Evolutionary conservation across 352 stramenopile species (phyloP).

Genomic region (Globisporangium orthogonon): DNA sequence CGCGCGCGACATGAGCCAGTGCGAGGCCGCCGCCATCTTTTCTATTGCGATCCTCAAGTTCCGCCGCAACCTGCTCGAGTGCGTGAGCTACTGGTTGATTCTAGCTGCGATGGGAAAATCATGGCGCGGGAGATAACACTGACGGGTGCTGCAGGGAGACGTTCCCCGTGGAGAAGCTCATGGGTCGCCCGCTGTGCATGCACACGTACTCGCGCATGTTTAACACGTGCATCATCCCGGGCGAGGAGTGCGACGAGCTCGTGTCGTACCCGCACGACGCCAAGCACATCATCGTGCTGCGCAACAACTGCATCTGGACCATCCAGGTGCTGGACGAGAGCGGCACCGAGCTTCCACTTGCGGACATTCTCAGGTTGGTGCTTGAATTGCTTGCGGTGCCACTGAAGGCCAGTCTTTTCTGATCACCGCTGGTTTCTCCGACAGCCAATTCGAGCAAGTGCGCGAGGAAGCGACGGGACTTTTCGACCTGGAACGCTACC

Average conservation of each 20-base stretch:
- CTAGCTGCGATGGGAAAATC: background rate
- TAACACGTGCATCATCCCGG: constrained; percentile 95
- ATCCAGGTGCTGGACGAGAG: constrained; percentile 76
- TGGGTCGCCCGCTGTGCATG: constrained; percentile 91
- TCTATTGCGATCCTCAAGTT: constrained; percentile 87
- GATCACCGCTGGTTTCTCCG: background rate
- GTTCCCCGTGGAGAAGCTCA: constrained; percentile 91
- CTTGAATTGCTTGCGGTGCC: too few relatives aligned
- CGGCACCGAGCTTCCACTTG: constrained; percentile 60
- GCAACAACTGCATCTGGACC: constrained; percentile 88
- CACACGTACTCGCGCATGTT: constrained; percentile 94
- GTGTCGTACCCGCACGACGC: constrained; percentile 85
- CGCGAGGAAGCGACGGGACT: constrained; percentile 78
- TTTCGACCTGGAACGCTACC: constrained; percentile 82
- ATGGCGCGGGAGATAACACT: background rate
- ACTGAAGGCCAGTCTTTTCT: background rate
- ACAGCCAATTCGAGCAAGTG: constrained; percentile 79
- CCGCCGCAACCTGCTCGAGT: constrained; percentile 88
- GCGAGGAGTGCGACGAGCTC: constrained; percentile 83
- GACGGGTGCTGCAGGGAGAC: constrained; percentile 51
- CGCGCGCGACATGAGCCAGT: constrained; percentile 89
- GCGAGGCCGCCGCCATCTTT: constrained; percentile 85
- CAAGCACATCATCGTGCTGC: constrained; percentile 91
- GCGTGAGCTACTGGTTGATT: constrained; percentile 15
- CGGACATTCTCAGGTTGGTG: constrained; percentile 60